Evolutionary conservation across 768 basidiomycete species (phyloP), one percentile per base, ranked within the genome.

Genomic region (Lentinula lateritia): DNA sequence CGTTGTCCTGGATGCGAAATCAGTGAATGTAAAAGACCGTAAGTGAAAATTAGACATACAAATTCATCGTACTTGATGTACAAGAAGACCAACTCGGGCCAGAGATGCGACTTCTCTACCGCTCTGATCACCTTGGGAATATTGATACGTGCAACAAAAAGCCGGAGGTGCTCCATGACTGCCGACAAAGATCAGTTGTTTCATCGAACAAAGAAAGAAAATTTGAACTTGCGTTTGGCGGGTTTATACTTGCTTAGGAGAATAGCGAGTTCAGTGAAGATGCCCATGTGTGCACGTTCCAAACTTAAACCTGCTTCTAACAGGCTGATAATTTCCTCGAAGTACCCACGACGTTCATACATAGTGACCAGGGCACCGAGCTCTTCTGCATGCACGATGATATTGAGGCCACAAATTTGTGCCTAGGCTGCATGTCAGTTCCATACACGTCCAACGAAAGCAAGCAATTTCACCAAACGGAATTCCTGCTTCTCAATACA

Each of bases 91-190:
- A 99, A 86, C 72, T 98, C 96, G 10, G 96, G 89, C 97, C 97
- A 99, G 50, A 99, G 84, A 67, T 98, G 97, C 18, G 94, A 95
- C 68, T 90, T 92, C 79, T 98, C 96, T 3, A 95, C 86, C 9
- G 95, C 93, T 76, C 89, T 90, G 80, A 98, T 95, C 64, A 80
- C 84, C 84, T 99, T 98, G 55, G 97, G 97, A 67, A 99, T 98
- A 76, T 99, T 98, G 82, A 96, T 95, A 58, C 95, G 90, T 41
- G 92, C 86, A 36, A 93, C 92, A 68, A 97, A 99, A 48, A 98
- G 83, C 73, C 96, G 98, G 65, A 99, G 82, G 75, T 98, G 97
- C 69, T 99, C 97, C 95, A 99, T 97, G 63, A 98, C 93, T 97
- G 28, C 3, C 28, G 61, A 13, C 53, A 55, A 2, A 53, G 45